Base-by-base conservation (phyloP, 2,329 filamentous ascomycete species). In the Colletotrichum acutatum region DNA sequence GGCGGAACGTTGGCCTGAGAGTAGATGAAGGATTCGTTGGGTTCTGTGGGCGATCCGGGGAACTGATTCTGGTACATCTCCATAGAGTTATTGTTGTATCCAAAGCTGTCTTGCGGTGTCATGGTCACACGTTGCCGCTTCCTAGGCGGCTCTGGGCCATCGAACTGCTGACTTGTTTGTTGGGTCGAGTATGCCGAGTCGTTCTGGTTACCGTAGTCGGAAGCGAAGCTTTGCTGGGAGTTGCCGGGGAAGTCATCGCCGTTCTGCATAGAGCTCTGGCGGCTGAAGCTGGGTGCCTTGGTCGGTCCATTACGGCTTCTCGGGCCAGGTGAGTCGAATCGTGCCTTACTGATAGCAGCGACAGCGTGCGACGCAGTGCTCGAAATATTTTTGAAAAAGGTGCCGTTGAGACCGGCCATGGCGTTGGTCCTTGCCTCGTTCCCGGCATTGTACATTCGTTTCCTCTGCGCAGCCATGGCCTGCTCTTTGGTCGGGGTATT, bases 401-500 rank as follows among this genome's bases (percentile, higher is more conserved):
- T 98, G 22, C 95, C 95, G 59, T 93, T 91, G 22, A 89, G 75
- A 1, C 53, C 71, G 26, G 62, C 52, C 78, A 91, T 77, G 78
- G 89, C 91, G 77, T 90, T 91, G 14, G 88, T 84, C 62, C 95
- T 89, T 61, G 88, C 90, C 71, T 97, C 94, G 66, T 90, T 86
- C 58, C 88, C 90, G 60, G 90, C 88, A 76, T 93, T 97, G 84
- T 98, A 98, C 83, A 98, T 91, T 76, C 96, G 91, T 82, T 99
- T 98, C 76, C 97, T 88, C 83, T 95, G 93, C 5, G 96, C 96
- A 12, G 97, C 97, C 95, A 98, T 98, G 73, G 97, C 97, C 83
- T 98, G 97, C 83, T 98, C 97, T 83, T 99, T 99, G 49, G 97
- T 99, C 0, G 97, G 97, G 0, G 97, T 98, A 78, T 98, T 96